Percentiles rank a stretch among this genome's conserved stretches.
phyloP scores from a whole-genome alignment of 768 basidiomycete species.

The Chalciporus piperatus region DNA sequence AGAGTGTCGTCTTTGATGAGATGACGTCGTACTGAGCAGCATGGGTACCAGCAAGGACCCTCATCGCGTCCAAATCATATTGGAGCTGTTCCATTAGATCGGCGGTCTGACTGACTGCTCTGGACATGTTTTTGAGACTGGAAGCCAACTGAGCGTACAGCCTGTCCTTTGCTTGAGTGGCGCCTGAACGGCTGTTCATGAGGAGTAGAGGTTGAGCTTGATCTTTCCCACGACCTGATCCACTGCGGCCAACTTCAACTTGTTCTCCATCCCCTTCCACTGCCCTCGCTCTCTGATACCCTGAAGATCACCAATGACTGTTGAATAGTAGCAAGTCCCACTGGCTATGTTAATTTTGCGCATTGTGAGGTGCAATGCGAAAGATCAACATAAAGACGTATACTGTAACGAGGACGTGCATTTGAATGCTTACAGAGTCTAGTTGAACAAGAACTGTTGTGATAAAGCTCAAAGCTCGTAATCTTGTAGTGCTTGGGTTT shows the following conservation, averaged over 20 bases:
- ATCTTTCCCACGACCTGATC: constrained; percentile 14
- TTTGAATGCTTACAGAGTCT: too few species aligned
- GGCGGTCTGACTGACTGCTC: constrained; percentile 68
- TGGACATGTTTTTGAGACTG: constrained; percentile 63
- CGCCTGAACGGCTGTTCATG: constrained; percentile 38
- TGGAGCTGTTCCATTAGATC: constrained; percentile 76
- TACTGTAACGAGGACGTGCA: too few species aligned
- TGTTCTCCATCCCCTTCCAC: too few species aligned
- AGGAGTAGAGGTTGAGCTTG: background rate
- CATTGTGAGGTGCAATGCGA: too few species aligned
- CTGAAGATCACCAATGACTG: too few species aligned
- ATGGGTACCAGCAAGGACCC: constrained; percentile 72
- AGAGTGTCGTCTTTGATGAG: background rate
- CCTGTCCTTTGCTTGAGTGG: constrained; percentile 76
- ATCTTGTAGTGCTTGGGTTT: background rate
- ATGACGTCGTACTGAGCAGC: constrained; percentile 66
- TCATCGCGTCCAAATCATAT: constrained; percentile 75
- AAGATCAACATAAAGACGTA: too few species aligned
- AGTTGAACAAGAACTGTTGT: too few species aligned
- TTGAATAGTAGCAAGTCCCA: too few species aligned
- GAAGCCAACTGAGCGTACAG: constrained; percentile 76
- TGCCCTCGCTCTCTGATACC: too few species aligned
- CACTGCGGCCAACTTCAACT: too few species aligned
- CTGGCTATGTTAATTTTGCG: too few species aligned
- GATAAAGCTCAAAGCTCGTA: too few species aligned